Percentiles rank a stretch among this genome's conserved stretches.
Evolutionary conservation across 1,139 yeast species (phyloP).

Genomic region (Saccharomyces hybrid): DNA sequence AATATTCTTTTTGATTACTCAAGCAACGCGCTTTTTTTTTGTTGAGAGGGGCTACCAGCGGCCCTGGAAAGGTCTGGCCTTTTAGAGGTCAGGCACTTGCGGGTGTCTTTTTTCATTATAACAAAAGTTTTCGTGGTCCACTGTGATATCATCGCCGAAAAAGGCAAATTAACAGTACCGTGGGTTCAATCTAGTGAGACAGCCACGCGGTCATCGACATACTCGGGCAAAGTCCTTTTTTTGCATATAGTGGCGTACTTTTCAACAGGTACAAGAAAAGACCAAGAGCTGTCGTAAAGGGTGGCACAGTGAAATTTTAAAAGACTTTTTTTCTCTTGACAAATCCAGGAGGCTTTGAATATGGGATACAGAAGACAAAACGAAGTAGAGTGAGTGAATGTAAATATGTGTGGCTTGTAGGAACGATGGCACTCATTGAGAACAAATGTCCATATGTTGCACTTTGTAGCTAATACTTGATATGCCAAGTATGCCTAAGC

Average conservation of each 20-base stretch:
- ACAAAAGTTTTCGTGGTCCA: neutral
- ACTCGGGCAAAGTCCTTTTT: neutral
- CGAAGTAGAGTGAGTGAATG: neutral
- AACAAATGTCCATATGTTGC: neutral
- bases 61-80: neutral
- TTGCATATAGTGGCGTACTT: neutral
- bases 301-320: neutral
- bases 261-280: neutral
- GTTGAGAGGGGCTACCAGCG: neutral
- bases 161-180: neutral
- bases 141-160: neutral
- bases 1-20: neutral
- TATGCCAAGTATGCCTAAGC: neutral
- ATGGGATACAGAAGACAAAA: neutral
- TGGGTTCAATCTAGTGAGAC: neutral
- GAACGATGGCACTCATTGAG: neutral
- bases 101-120: neutral
- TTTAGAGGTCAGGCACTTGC: neutral
- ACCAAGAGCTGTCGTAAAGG: neutral
- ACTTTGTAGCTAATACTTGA: neutral
- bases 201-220: neutral
- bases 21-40: neutral
- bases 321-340: neutral
- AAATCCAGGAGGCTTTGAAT: neutral
- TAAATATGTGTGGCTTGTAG: neutral